Conservation (phyloP, 1,284 basidiomycete species). For the Ceratobasidium papillatum region DNA sequence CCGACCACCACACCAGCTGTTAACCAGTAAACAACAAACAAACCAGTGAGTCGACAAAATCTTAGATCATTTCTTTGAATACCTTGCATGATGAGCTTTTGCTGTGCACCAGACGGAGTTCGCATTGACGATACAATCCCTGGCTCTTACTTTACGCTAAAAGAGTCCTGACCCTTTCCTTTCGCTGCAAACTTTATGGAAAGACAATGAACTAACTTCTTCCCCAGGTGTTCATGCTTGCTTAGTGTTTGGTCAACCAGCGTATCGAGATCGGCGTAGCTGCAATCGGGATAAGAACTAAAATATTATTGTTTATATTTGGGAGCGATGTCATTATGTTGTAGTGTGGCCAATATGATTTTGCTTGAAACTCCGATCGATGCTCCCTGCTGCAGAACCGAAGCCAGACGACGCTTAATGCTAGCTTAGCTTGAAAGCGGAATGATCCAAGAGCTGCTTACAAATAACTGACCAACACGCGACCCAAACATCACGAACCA, state of each 20-base stretch:
- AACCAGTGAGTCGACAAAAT: not conserved
- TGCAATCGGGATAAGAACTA: no score
- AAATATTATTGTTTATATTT: no score
- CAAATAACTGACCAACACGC: not conserved
- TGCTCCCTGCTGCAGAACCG: no score
- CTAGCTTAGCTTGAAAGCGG: not conserved
- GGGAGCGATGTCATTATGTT: no score
- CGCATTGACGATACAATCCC: slow-evolving; percentile 34
- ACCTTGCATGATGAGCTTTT: slow-evolving; percentile 20
- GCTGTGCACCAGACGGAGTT: slow-evolving; percentile 40
- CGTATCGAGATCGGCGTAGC: no score
- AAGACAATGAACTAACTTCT: not conserved
- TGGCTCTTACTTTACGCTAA: slow-evolving; percentile 28
- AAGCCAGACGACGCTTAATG: no score
- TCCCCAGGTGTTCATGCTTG: no score
- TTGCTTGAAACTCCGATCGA: no score
- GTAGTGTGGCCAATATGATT: no score
- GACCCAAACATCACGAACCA: not conserved
- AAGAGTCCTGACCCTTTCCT: slow-evolving; percentile 21
- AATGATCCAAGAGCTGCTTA: not conserved
- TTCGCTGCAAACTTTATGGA: not conserved
- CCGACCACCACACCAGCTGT: not conserved
- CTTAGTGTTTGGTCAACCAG: no score
- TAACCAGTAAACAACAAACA: not conserved
- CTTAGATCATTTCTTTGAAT: no score